Base-by-base conservation (phyloP, 345 rosid species). In the Streptanthus diversifolius region DNA sequence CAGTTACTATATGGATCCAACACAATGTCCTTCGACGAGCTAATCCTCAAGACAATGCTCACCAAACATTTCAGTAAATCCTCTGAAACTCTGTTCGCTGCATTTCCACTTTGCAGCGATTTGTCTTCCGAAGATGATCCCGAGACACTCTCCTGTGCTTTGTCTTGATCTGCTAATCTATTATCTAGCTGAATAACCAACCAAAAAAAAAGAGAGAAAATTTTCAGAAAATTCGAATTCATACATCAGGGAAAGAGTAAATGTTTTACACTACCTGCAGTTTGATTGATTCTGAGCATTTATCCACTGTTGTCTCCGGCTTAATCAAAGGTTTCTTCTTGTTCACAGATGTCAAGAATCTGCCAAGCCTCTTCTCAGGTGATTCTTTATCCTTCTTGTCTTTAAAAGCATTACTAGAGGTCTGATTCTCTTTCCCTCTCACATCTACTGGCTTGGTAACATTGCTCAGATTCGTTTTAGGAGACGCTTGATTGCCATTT, bases 1-100 rank as follows among this genome's bases (percentile, higher is more conserved):
- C 65, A 75, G 63, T 82, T 79, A 15, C 69, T 82, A 49, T 90
- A 90, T 61, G 96, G 97, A 77, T 89, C 93, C 76, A 65, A 54
- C 24, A 37, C 71, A 78, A 71, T 82, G 19, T 85, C 87, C 79
- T 90, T 88, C 11, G 70, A 79, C 24, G 88, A 80, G 82, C 84
- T 87, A 78, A 91, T 80, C 80, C 95, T 87, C 35, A 66, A 15
- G 76, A 95, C 79, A 72, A 91, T 88, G 80, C 82, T 82, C 32
- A 70, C 83, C 78, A 90, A 63, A 61, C 90, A 87, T 78, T 79
- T 82, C 68, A 87, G 68, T 43, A 83, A 79, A 72, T 91, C 92
- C 84, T 90, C 96, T 0, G 96, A 88, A 72, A 91, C 68, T 72
- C 82, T 86, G 79, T 95, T 90, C 15, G 95, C 90, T 25, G 72